phyloP scores from a whole-genome alignment of 2,329 filamentous ascomycete species.

The Clonostachys rosea region DNA sequence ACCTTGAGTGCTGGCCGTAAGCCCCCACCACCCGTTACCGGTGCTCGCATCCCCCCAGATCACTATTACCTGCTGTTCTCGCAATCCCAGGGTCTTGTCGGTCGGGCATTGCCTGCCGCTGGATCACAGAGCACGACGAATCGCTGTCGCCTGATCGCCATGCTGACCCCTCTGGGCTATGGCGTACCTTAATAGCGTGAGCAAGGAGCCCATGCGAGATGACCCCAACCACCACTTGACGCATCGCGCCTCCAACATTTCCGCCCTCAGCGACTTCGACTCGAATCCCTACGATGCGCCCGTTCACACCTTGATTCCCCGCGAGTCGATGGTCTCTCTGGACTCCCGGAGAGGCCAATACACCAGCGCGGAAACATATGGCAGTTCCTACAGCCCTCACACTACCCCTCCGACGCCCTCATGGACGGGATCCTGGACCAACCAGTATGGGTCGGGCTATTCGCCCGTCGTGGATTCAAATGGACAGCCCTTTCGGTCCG shows the following conservation, averaged over 20 bases:
- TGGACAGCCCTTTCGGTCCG: not conserved
- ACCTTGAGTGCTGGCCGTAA: no score
- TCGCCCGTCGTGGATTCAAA: not conserved
- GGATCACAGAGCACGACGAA: no score
- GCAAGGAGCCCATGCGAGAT: conserved; percentile 17
- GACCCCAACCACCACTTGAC: conserved; percentile 11
- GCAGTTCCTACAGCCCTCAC: not conserved
- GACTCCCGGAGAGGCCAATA: conserved; percentile 15
- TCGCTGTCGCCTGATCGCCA: no score
- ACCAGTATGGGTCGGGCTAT: not conserved
- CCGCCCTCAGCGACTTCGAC: conserved; percentile 20
- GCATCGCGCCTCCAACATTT: conserved; percentile 25
- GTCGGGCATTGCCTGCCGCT: no score
- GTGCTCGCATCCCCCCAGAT: no score
- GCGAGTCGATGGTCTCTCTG: conserved; percentile 33
- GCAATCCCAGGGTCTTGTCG: no score
- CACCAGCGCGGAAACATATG: not conserved
- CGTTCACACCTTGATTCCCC: conserved; percentile 17
- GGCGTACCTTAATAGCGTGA: conserved; percentile 20
- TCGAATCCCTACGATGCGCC: conserved; percentile 16
- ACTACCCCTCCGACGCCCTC: not conserved
- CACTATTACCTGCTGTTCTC: no score
- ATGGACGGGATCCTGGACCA: not conserved
- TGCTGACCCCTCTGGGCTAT: conserved; percentile 9
- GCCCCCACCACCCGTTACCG: no score